phyloP scores from a whole-genome alignment of 345 rosid genomes.

The Ceriops tagal region DNA sequence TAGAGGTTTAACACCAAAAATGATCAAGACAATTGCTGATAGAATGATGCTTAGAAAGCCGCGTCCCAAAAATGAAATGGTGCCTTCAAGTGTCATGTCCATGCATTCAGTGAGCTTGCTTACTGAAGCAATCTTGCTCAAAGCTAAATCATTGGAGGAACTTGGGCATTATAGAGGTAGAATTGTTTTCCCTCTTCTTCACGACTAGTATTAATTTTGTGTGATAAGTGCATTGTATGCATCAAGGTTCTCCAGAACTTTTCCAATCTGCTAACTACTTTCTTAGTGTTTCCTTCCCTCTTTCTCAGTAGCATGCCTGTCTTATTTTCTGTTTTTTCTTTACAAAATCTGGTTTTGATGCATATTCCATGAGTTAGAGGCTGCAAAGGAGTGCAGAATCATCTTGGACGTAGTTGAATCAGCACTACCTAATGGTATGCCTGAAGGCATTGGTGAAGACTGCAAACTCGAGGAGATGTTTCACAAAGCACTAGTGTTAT shows the following conservation, averaged over 20 bases:
- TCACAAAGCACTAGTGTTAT: constrained; percentile 80
- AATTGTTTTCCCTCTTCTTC: neutral
- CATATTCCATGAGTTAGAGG: constrained; percentile 55
- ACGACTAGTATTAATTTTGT: neutral
- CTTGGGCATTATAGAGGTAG: constrained; percentile 66
- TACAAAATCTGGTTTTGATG: constrained; percentile 15
- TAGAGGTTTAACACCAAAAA: constrained; percentile 57
- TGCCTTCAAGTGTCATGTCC: constrained; percentile 56
- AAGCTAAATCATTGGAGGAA: constrained; percentile 76
- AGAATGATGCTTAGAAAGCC: constrained; percentile 54
- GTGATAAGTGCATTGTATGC: neutral
- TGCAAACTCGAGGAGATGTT: constrained; percentile 77
- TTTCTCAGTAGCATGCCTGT: no score
- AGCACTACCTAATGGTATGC: constrained; percentile 70
- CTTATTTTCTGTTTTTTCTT: neutral
- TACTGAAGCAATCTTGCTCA: constrained; percentile 83
- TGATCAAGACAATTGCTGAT: constrained; percentile 59
- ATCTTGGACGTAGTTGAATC: constrained; percentile 70
- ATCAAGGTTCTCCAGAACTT: no score
- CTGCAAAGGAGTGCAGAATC: constrained; percentile 83
- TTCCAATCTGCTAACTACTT: no score
- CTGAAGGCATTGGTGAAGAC: constrained; percentile 48
- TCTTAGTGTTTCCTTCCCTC: no score
- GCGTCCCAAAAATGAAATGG: constrained; percentile 46
- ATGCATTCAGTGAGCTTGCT: constrained; percentile 90